Percentiles rank a stretch among this genome's conserved stretches.
Evolutionary conservation across 2,329 filamentous ascomycete species (phyloP).

Genomic region (Aspergillus costaricaensis): DNA sequence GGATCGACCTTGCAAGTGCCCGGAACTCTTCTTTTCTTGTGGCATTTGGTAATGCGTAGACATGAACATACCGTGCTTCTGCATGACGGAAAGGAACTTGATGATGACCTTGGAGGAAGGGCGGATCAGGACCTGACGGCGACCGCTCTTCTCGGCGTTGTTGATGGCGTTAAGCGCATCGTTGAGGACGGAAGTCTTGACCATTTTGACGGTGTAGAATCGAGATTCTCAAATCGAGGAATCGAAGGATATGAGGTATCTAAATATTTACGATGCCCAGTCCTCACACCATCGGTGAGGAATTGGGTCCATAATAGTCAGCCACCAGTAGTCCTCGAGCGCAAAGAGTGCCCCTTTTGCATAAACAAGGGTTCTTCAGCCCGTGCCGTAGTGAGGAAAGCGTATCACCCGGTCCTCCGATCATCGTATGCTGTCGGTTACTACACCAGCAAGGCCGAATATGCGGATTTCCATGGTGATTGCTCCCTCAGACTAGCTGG

Average conservation of each 20-base stretch:
- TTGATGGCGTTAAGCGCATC: slow-evolving; percentile 99
- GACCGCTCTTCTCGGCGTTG: slow-evolving; percentile 99
- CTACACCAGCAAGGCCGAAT: slow-evolving; percentile 17
- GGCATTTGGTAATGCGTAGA: not conserved
- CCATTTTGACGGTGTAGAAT: slow-evolving; percentile 77
- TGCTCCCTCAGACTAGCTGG: slow-evolving; percentile 49
- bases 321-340: slow-evolving; percentile 66
- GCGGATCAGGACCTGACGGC: slow-evolving; percentile 98
- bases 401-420: slow-evolving; percentile 42
- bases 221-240: slow-evolving; percentile 56
- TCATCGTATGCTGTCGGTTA: slow-evolving; percentile 11
- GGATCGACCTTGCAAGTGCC: not conserved
- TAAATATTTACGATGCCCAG: slow-evolving; percentile 16
- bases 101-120: slow-evolving; percentile 99
- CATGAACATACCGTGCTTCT: slow-evolving; percentile 87
- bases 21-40: not conserved
- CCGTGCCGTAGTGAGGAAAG: slow-evolving; percentile 52
- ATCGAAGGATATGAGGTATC: slow-evolving; percentile 41
- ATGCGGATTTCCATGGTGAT: slow-evolving; percentile 34
- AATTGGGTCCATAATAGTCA: slow-evolving; percentile 47
- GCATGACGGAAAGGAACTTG: slow-evolving; percentile 99
- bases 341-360: slow-evolving; percentile 64
- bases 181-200: slow-evolving; percentile 98
- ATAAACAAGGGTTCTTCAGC: slow-evolving; percentile 67
- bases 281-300: slow-evolving; percentile 9